Evolutionary conservation across 2,329 filamentous ascomycete genomes (phyloP).

Genomic region (Leptosphaerulina australis): DNA sequence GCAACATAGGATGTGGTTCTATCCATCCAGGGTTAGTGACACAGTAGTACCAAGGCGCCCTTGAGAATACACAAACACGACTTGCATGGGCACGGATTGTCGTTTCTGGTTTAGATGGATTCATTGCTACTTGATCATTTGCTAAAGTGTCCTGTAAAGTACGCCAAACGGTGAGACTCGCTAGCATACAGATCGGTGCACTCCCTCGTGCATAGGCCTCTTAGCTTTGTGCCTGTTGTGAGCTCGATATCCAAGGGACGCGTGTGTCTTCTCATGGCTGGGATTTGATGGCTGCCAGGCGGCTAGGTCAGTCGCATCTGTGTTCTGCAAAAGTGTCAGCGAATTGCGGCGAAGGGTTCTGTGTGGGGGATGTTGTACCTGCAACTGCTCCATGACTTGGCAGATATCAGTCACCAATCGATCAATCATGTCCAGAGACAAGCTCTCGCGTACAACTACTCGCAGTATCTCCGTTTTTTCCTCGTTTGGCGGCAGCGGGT

Average conservation of each 20-base stretch:
- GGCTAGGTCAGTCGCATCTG: conserved; percentile 59
- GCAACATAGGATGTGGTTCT: background rate
- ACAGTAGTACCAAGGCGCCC: background rate
- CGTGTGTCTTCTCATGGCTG: conserved; percentile 53
- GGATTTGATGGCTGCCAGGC: conserved; percentile 52
- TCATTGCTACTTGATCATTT: conserved; percentile 5
- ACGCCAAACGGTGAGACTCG: background rate
- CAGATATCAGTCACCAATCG: conserved; percentile 66
- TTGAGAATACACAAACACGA: background rate
- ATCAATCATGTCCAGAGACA: conserved; percentile 72
- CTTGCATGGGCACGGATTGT: background rate
- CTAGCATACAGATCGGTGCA: conserved; percentile 58
- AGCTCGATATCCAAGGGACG: conserved; percentile 38
- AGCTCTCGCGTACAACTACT: conserved; percentile 70
- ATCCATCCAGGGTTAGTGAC: background rate
- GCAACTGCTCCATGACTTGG: conserved; percentile 65
- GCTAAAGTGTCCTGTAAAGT: background rate
- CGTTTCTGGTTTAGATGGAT: background rate
- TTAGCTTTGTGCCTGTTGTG: conserved; percentile 54
- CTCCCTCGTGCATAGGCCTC: conserved; percentile 54
- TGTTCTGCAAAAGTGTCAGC: conserved; percentile 35
- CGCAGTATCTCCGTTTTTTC: conserved; percentile 69
- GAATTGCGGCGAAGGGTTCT: too few relatives aligned
- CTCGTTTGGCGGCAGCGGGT: conserved; percentile 67
- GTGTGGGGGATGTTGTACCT: conserved; percentile 38